phyloP scores from a whole-genome alignment of 495 filamentous ascomycete genomes.

The Talaromyces borbonicus region DNA sequence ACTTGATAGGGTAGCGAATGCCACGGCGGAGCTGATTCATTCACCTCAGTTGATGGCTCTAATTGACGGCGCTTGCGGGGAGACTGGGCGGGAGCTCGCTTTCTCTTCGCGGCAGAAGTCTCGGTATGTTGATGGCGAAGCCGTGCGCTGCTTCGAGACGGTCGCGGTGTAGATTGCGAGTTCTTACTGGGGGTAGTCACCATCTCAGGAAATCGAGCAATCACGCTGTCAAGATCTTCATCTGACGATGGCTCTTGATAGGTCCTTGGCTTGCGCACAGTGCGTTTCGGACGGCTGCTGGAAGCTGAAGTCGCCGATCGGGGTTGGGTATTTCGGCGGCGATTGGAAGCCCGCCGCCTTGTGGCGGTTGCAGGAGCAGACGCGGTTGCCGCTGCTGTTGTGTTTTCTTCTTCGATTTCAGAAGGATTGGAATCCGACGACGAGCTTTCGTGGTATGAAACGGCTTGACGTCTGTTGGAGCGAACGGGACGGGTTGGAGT shows the following conservation, averaged over 20 bases:
- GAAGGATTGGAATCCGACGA: conserved; percentile 17
- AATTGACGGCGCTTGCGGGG: conserved; percentile 23
- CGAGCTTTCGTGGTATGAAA: conserved; percentile 32
- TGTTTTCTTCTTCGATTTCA: neutral
- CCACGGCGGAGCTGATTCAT: conserved; percentile 55
- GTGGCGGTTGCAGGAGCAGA: neutral
- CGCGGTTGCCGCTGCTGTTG: too few species aligned
- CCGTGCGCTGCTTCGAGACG: conserved; percentile 3
- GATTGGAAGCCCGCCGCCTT: neutral
- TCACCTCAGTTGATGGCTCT: conserved; percentile 12
- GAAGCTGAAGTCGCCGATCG: neutral
- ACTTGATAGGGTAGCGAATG: conserved; percentile 61
- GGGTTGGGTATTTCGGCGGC: neutral
- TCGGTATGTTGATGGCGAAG: conserved; percentile 12
- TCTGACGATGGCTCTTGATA: conserved; percentile 40
- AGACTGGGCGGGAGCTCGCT: conserved; percentile 14
- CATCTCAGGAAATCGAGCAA: conserved; percentile 5
- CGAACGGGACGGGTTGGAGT: conserved; percentile 27
- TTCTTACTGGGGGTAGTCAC: neutral
- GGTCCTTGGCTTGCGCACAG: conserved; percentile 20
- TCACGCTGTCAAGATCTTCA: conserved; percentile 14
- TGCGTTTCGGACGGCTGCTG: conserved; percentile 27
- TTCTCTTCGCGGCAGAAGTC: conserved; percentile 11
- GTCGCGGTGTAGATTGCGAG: neutral
- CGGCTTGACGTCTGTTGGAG: conserved; percentile 26